Evolutionary conservation across 2,329 filamentous ascomycete species (phyloP), one percentile per base, ranked within the genome.

Genomic region (Sclerotinia minor): DNA sequence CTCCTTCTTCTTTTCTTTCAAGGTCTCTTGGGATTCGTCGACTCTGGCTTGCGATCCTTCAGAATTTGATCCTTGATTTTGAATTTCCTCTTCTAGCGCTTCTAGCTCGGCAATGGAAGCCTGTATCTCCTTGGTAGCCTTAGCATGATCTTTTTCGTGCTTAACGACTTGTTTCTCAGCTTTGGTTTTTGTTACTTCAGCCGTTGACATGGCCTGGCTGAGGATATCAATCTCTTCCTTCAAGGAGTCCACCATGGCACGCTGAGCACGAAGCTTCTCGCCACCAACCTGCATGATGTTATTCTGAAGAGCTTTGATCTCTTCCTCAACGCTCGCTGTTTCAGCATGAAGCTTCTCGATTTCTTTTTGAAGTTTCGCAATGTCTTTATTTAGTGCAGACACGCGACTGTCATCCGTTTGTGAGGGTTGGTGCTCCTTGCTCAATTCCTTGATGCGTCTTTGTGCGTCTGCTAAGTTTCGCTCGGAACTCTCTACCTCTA

Each of bases 241-340:
- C 71, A 96, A 82, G 8, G 89, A 86, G 77, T 98, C 94, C 45
- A 99, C 93, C 82, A 91, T 96, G 70, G 92, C 89, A 74, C 95
- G 94, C 77, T 99, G 94, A 24, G 89, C 87, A 67, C 95, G 89
- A 24, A 99, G 87, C 79, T 92, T 93, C 75, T 98, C 93, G 79
- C 95, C 95, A 76, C 95, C 95, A 71, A 97, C 90, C 79, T 97
- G 90, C 95, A 99, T 98, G 76, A 99, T 99, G 83, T 94, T 96
- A 83, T 95, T 90, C 77, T 99, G 94, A 1, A 99, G 83, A 26
- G 85, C 85, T 80, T 96, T 94, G 79, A 99, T 98, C 79, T 98
- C 95, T 35, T 89, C 89, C 77, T 99, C 95, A 11, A 97, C 88
- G 57, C 89, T 95, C 1, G 91, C 87, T n/a, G 91, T 97, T 79